Conservation (phyloP, 1,139 yeast genomes). For the Meyerozyma carpophila region DNA sequence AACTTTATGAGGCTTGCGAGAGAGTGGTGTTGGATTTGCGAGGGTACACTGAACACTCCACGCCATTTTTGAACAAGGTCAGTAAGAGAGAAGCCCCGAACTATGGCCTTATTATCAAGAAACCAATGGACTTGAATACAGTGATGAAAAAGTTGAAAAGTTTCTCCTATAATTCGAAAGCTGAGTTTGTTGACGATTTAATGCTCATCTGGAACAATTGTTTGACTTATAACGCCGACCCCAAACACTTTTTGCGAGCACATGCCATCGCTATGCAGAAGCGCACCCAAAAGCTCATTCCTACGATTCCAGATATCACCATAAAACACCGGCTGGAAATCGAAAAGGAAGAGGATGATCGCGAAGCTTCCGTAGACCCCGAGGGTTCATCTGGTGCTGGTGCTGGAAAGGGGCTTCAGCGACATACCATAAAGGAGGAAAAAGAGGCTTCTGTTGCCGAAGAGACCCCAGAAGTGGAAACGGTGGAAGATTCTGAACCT, state of each 20-base stretch:
- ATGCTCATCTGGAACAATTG: constrained; percentile 97
- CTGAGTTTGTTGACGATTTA: constrained; percentile 86
- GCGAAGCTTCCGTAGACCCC: constrained; percentile 13
- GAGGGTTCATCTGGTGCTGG: constrained; percentile 26
- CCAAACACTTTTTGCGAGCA: constrained; percentile 81
- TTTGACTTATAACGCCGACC: constrained; percentile 88
- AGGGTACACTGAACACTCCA: constrained; percentile 92
- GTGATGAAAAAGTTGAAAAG: constrained; percentile 84
- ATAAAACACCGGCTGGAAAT: constrained; percentile 79
- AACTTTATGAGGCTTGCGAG: constrained; percentile 93
- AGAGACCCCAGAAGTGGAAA: constrained; percentile 5
- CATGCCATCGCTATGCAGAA: constrained; percentile 97
- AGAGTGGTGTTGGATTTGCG: constrained; percentile 87
- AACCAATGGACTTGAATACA: constrained; percentile 95
- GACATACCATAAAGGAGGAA: constrained; percentile 1
- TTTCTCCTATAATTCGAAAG: constrained; percentile 75
- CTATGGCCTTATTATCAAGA: constrained; percentile 81
- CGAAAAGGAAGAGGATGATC: constrained; percentile 68
- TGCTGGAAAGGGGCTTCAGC: constrained; percentile 3
- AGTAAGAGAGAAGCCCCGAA: constrained; percentile 97
- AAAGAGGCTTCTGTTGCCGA: neutral
- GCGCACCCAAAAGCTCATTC: constrained; percentile 68
- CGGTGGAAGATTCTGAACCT: neutral
- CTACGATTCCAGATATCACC: constrained; percentile 83
- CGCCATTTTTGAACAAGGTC: constrained; percentile 91